phyloP scores from a whole-genome alignment of 176 grass and related monocot species.

The Eleusine coracana region DNA sequence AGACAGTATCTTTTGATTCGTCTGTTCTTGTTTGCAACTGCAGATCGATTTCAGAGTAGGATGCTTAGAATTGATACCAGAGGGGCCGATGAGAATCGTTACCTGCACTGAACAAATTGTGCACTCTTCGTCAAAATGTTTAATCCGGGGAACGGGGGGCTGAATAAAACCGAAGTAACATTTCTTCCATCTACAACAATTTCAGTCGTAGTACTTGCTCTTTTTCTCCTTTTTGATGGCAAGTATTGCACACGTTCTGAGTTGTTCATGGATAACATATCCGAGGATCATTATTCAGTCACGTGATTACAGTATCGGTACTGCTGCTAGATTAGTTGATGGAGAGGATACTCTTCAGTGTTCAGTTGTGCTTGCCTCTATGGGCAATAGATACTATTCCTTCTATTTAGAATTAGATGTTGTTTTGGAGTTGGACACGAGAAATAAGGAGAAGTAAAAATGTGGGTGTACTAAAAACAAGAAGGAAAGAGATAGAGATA shows the following conservation, averaged over 20 bases:
- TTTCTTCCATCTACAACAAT: neutral
- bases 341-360: neutral
- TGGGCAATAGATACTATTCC: no score
- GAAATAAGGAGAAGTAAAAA: no score
- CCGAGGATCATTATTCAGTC: neutral
- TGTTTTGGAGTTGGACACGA: no score
- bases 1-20: neutral
- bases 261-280: neutral
- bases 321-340: neutral
- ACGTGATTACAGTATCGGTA: neutral
- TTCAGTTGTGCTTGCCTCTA: no score
- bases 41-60: neutral
- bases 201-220: neutral
- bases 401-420: no score
- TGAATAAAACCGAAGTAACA: neutral
- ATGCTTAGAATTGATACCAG: neutral
- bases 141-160: neutral
- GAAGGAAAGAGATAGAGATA: no score
- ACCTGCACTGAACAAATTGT: neutral
- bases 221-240: neutral
- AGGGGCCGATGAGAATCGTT: neutral
- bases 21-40: constrained; percentile 6
- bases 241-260: neutral
- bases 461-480: no score
- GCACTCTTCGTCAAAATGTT: neutral